A percentile compares a stretch with the other conserved stretches of the same genome.
These are phyloP conservation scores for Diospyros lotus DNA, from an alignment of 148 eudicot species.

Conservation along the genomic window DNA sequence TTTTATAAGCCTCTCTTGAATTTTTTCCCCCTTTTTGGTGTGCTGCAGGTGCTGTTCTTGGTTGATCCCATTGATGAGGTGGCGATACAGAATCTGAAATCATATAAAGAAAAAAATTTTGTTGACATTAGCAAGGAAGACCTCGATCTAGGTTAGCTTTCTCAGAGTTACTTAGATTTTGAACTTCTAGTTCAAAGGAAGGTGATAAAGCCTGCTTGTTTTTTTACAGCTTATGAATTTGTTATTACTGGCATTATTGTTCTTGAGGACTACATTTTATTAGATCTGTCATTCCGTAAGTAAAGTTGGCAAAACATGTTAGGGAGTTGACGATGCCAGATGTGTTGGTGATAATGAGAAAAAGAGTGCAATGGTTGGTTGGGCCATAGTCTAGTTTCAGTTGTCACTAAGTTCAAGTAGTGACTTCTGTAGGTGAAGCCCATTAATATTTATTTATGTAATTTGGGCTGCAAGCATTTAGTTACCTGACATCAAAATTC, in stretches of 20 bases:
- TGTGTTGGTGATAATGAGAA: background rate
- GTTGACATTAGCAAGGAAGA: constrained; percentile 96
- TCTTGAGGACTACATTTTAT: background rate
- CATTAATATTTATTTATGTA: background rate
- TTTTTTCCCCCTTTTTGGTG: background rate
- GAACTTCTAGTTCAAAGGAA: background rate
- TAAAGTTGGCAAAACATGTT: background rate
- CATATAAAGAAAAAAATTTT: constrained; percentile 81
- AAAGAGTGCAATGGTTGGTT: background rate
- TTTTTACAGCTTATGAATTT: background rate
- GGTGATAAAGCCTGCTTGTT: background rate
- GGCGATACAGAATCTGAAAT: constrained; percentile 76
- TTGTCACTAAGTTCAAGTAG: background rate
- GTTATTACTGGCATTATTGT: background rate
- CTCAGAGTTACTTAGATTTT: constrained; percentile 5
- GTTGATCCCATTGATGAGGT: constrained; percentile 98
- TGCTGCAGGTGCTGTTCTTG: constrained; percentile 68
- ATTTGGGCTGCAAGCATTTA: background rate
- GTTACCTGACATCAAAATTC: no score
- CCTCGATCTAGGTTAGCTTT: constrained; percentile 75
- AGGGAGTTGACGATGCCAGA: background rate
- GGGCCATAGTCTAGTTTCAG: background rate
- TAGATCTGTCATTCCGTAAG: background rate
- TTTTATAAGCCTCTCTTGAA: background rate
- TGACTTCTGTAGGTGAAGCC: background rate